Evolutionary conservation across 257 asterid species (phyloP), one percentile per base, ranked within the genome.

Genomic region (Solanum lycopersicoides): DNA sequence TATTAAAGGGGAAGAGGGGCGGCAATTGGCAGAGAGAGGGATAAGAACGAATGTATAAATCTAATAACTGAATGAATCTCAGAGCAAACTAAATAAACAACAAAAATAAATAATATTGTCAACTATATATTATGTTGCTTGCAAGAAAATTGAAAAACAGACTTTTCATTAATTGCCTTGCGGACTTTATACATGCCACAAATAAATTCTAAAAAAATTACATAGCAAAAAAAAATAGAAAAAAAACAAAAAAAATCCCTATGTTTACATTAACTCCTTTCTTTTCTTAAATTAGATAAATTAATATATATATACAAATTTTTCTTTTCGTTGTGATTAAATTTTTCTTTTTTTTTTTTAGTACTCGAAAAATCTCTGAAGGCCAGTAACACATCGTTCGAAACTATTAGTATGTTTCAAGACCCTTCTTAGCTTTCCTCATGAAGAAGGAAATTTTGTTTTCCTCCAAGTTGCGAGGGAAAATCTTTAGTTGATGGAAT

Each of bases 151-250:
- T 56, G 73, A 44, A 71, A 35, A 65, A 23, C 73, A 88, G 8
- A 85, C 18, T 45, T 66, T 82, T 60, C 80, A 68, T 82, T 13
- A 83, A 34, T 68, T 90, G 91, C 91, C 92, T 90, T 90, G 86
- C 91, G 91, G 91, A 90, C 91, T 90, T 87, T 69, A 56, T 82
- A 82, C 72, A 86, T 85, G 39, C 89, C 88, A 80, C 59, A 69
- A 59, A 84, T 75, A 76, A 74, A 63, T 41, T 72, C 12, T 6
- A 47, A 77, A 30, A 21, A 82, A 16, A 35, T 4, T 79, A 42
- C 20, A 66, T 28, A 82, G 68, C 30, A 60, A 59, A 3, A 23
- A 77, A 85, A 76, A 60, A 34, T 9, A 45, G 71, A 69, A 85
- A 2, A n/a, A 1, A n/a, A 9, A 3, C 65, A 66, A 79, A 3